Evolutionary conservation across 768 basidiomycete genomes (phyloP).

Genomic region (Mycena galopus): DNA sequence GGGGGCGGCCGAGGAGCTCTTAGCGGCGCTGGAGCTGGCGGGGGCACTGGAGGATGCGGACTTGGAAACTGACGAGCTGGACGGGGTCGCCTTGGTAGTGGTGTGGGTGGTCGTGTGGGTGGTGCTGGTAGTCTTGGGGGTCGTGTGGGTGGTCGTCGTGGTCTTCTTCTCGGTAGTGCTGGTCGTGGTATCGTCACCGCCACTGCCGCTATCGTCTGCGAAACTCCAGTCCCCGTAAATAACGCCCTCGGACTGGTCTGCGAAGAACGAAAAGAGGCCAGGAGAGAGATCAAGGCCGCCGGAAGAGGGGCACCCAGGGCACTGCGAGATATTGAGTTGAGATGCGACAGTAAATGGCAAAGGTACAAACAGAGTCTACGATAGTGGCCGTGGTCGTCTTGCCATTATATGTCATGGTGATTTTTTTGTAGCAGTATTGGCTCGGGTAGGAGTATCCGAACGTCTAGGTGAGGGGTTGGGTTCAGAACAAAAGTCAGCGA

Average conservation of each 20-base stretch:
- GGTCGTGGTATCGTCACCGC: conserved; percentile 28
- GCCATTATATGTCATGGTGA: conserved; percentile 73
- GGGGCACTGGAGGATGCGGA: conserved; percentile 22
- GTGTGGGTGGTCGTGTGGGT: conserved; percentile 40
- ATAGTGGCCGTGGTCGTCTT: conserved; percentile 70
- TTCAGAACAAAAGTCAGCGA: not conserved
- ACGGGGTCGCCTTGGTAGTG: conserved; percentile 3
- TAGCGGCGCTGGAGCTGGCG: not conserved
- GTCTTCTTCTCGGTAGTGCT: conserved; percentile 38
- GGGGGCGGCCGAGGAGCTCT: conserved; percentile 39
- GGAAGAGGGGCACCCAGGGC: conserved; percentile 70
- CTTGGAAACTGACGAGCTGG: conserved; percentile 26
- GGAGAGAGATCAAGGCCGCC: conserved; percentile 77
- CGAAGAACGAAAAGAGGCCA: conserved; percentile 77
- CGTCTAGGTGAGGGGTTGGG: conserved; percentile 3
- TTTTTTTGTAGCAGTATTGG: conserved; percentile 69
- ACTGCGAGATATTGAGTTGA: conserved; percentile 51
- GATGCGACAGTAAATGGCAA: conserved; percentile 11
- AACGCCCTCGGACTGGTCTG: conserved; percentile 60
- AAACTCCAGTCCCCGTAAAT: conserved; percentile 74
- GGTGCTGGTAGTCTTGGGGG: conserved; percentile 38
- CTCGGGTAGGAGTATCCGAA: conserved; percentile 59
- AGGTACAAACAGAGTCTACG: conserved; percentile 56
- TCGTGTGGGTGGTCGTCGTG: conserved; percentile 35
- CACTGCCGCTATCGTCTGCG: conserved; percentile 52